Evolutionary conservation across 2,329 filamentous ascomycete species (phyloP), one percentile per base, ranked within the genome.

Genomic region (Arthrobotrys sphaeroides): DNA sequence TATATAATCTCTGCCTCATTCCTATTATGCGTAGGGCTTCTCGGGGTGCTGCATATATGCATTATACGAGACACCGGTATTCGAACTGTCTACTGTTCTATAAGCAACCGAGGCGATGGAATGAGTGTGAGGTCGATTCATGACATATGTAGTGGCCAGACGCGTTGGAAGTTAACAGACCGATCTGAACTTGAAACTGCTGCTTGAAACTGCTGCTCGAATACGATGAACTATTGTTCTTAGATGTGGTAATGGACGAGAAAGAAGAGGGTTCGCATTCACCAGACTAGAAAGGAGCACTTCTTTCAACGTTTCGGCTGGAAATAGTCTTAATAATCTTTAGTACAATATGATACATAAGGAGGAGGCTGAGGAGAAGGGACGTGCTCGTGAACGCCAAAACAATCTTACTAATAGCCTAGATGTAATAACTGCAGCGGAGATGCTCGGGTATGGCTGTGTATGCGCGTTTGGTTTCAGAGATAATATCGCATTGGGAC

Each of bases 221-320:
- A 80, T 47, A 68, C 20, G 89, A 88, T 5, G 91, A 94, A 10
- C 94, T 95, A 16, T 94, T 94, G 36, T 87, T 98, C 77, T 86
- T 99, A 72, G 94, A 98, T 84, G 91, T 98, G 61, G 87, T 97
- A 57, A 95, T 16, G 20, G 47, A 53, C 13, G 5, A 16, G 2
- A 33, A 53, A 53, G n/a, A 5, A 12, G n/a, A 94, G 53, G 94
- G n/a, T n/a, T n/a, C n/a, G n/a, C n/a, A n/a, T n/a, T n/a, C n/a
- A n/a, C n/a, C 26, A 33, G 47, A 53, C 13, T 3, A 16, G 2
- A 33, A 53, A 53, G n/a, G 5, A 12, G n/a, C 2, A 1, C n/a
- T 99, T 13, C 85, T 98, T 81, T 95, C 95, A 36, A 98, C 98
- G 95, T 99, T 51, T 94, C 94, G 1, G 90, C 88, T 36, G 95